Evolutionary conservation across 257 asterid species (phyloP), one percentile per base, ranked within the genome.

Genomic region (Cynanchum wilfordii): DNA sequence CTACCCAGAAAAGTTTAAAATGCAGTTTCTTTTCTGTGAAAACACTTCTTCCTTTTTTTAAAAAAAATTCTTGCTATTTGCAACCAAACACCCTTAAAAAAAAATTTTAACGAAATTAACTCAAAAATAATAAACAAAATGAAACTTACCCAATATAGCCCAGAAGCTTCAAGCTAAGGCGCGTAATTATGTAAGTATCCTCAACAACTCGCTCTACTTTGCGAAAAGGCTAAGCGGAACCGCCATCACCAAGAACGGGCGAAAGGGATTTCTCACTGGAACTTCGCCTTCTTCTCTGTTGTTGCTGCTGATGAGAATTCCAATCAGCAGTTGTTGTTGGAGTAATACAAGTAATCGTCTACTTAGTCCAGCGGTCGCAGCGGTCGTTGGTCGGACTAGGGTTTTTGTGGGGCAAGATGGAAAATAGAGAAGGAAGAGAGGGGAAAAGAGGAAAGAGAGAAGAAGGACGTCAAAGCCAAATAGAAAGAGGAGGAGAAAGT

Each of bases 141-240:
- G 17, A 76, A 74, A 4, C 27, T 84, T 86, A 94, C 98, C 98
- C 97, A 20, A 95, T 84, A 85, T 80, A 92, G 15, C 87, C 67
- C 86, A 89, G 73, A 72, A 95, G 80, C 77, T 76, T 83, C 56
- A 85, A 80, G 78, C 86, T 76, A 52, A 87, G 82, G 29, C 95
- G 87, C 49, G 96, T 86, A 75, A 85, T 77, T 79, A 81, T 24
- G 74, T 72, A 82, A 49, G 96, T 84, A 70, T 87, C 96, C 36
- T 89, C 78, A 47, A 86, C 90, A 66, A 89, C 87, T 73, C 76
- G 76, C 24, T 87, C 89, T 70, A 82, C 69, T 29, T 80, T 66
- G 30, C 83, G 51, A 52, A 82, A 72, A 62, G 91, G 78, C 16
- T 68, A 79, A 22, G 81, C 77, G 55, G 73, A 66, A 20, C 72